Evolutionary conservation across 257 asterid species (phyloP).

Genomic region (Nicotiana tabacum): DNA sequence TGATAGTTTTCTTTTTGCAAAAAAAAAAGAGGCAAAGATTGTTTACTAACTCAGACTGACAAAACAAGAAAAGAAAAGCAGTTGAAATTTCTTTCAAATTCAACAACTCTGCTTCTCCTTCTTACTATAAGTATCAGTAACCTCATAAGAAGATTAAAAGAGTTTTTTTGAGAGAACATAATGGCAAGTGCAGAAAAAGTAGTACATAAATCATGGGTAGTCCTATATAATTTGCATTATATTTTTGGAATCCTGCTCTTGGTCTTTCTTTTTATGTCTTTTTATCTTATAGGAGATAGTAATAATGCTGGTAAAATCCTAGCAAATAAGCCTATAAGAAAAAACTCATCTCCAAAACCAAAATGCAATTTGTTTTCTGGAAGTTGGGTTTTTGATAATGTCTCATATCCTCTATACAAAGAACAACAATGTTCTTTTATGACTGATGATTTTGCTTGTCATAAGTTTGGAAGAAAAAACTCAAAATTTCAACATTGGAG

Average conservation of each 20-base stretch:
- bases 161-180: background rate
- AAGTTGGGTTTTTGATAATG: conserved; percentile 31
- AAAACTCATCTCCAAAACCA: background rate
- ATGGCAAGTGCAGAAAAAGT: conserved; percentile 1
- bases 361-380: conserved; percentile 31
- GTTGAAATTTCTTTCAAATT: background rate
- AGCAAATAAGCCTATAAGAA: background rate
- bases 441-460: conserved; percentile 37
- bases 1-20: background rate
- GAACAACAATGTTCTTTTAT: conserved; percentile 32
- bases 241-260: background rate
- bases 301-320: background rate
- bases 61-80: background rate
- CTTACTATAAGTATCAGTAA: background rate
- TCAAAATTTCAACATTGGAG: conserved; percentile 36
- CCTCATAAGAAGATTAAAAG: background rate
- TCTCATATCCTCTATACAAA: conserved; percentile 25
- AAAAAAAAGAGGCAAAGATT: background rate
- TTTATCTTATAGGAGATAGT: background rate
- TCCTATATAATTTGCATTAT: conserved; percentile 3
- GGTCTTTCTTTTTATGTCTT: background rate
- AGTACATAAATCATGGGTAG: background rate
- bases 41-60: no score
- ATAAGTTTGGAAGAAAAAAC: conserved; percentile 31
- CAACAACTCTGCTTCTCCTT: background rate